Evolutionary conservation across 31 red algal genomes (phyloP).

Genomic region (Bonnemaisonia californica): DNA sequence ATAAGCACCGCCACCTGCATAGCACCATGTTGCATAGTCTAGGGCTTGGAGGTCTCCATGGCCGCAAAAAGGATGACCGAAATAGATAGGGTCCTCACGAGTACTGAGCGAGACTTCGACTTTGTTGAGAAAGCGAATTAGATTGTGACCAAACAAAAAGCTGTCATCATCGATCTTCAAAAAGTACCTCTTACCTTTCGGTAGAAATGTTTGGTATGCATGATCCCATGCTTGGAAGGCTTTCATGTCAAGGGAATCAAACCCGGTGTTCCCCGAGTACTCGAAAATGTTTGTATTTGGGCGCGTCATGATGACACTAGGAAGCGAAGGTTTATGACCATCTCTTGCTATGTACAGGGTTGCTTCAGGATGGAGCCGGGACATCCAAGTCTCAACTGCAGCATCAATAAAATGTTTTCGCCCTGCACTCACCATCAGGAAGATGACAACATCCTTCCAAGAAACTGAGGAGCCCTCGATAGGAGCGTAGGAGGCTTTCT

Average conservation of each 20-base stretch:
- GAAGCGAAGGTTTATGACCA: conserved; percentile 13
- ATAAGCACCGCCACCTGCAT: conserved; percentile 54
- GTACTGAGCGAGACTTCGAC: conserved; percentile 38
- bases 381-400: conserved; percentile 46
- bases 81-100: conserved; percentile 42
- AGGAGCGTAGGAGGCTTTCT: conserved; percentile 10
- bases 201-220: conserved; percentile 21
- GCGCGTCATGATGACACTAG: conserved; percentile 17
- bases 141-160: conserved; percentile 58
- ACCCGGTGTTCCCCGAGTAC: neutral
- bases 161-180: conserved; percentile 56
- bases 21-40: conserved; percentile 51
- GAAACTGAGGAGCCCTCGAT: conserved; percentile 39
- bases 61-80: conserved; percentile 61
- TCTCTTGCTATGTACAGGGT: conserved; percentile 46
- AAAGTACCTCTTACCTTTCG: conserved; percentile 49
- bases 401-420: conserved; percentile 34
- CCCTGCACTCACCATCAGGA: conserved; percentile 27
- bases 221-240: conserved; percentile 28
- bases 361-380: conserved; percentile 38
- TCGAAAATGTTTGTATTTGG: conserved; percentile 41
- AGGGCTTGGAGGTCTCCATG: conserved; percentile 57
- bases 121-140: conserved; percentile 54
- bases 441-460: conserved; percentile 45
- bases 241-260: conserved; percentile 40